Evolutionary conservation across 768 basidiomycete species (phyloP).

Genomic region (Pisolithus orientalis): DNA sequence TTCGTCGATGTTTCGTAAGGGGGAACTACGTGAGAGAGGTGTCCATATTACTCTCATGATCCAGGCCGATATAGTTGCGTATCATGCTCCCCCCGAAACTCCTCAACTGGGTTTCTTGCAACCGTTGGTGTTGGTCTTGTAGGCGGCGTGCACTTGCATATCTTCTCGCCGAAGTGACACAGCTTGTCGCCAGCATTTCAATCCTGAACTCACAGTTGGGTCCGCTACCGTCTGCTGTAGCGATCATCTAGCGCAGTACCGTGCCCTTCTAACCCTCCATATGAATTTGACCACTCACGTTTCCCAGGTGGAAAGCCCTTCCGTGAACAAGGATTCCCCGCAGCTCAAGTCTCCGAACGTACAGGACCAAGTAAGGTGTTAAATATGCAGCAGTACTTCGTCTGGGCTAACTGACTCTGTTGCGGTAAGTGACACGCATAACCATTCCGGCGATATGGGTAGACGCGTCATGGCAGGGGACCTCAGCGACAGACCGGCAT

Average conservation of each 20-base stretch:
- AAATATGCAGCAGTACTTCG: background rate
- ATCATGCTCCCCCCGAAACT: constrained; percentile 73
- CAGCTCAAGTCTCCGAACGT: constrained; percentile 14
- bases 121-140: constrained; percentile 32
- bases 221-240: constrained; percentile 47
- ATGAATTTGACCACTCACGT: background rate
- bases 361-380: constrained; percentile 50
- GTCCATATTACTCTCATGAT: constrained; percentile 78
- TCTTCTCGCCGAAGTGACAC: too few species aligned
- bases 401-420: background rate
- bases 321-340: too few species aligned
- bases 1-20: background rate
- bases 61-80: constrained; percentile 91
- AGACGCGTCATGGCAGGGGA: constrained; percentile 43
- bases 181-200: constrained; percentile 7
- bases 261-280: background rate
- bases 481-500: constrained; percentile 35
- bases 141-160: too few species aligned
- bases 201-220: constrained; percentile 56
- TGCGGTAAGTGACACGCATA: too few species aligned
- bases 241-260: constrained; percentile 40
- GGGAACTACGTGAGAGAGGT: constrained; percentile 44
- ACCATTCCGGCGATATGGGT: too few species aligned
- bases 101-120: constrained; percentile 78
- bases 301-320: too few species aligned